phyloP scores from a whole-genome alignment of 2,329 filamentous ascomycete genomes.

The Arthrocladium fulminans region DNA sequence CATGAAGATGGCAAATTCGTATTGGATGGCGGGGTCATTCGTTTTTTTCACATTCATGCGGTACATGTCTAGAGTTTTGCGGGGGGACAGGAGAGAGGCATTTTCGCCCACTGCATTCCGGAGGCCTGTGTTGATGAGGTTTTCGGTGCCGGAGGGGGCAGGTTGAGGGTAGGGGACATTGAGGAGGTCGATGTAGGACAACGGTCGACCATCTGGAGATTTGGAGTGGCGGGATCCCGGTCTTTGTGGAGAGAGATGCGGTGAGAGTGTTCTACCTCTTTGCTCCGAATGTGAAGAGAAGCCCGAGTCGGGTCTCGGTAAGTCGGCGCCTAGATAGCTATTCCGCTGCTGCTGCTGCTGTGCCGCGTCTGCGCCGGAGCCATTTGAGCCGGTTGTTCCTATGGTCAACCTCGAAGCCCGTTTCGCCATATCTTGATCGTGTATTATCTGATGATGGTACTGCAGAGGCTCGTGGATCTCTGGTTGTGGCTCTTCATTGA shows the following conservation, averaged over 20 bases:
- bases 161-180: conserved; percentile 73
- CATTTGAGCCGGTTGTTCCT: conserved; percentile 27
- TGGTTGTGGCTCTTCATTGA: conserved; percentile 20
- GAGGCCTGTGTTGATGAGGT: conserved; percentile 72
- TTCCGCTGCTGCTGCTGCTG: conserved; percentile 40
- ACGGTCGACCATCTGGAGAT: conserved; percentile 50
- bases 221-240: conserved; percentile 43
- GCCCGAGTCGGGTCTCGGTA: conserved; percentile 63
- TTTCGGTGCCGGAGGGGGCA: conserved; percentile 48
- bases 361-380: conserved; percentile 49
- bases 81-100: conserved; percentile 79
- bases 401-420: conserved; percentile 24
- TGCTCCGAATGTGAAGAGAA: conserved; percentile 68
- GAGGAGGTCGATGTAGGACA: conserved; percentile 54
- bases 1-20: conserved; percentile 93
- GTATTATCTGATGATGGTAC: conserved; percentile 44
- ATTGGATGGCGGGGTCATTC: conserved; percentile 79
- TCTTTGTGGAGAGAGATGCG: conserved; percentile 42
- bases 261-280: conserved; percentile 53
- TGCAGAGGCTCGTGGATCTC: conserved; percentile 40
- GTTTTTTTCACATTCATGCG: conserved; percentile 95
- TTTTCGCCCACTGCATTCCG: conserved; percentile 75
- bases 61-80: conserved; percentile 97
- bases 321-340: conserved; percentile 46
- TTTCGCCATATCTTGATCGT: conserved; percentile 26